phyloP scores from a whole-genome alignment of 202 grass and related monocot species.

The Tripidium arundinaceum region DNA sequence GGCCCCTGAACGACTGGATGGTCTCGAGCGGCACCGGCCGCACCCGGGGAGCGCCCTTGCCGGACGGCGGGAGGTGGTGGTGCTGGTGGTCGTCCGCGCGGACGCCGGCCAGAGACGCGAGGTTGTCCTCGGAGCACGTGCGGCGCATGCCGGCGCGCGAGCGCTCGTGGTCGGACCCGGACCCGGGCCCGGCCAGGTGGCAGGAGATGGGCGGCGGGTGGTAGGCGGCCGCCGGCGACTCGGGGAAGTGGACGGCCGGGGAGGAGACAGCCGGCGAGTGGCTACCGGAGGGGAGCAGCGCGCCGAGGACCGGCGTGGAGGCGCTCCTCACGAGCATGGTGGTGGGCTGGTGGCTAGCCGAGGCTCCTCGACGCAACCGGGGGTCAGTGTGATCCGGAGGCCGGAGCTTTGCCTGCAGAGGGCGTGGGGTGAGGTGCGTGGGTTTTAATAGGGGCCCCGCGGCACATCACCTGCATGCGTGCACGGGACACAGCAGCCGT shows the following conservation, averaged over 20 bases:
- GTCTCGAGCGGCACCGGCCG: constrained; percentile 36
- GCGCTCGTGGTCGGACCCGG: constrained; percentile 35
- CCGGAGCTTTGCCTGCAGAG: not conserved
- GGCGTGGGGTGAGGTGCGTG: not conserved
- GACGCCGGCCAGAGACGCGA: constrained; percentile 20
- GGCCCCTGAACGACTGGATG: constrained; percentile 50
- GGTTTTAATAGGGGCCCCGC: not conserved
- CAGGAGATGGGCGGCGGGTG: constrained; percentile 45
- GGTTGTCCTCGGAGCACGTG: constrained; percentile 63
- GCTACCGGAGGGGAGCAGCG: constrained; percentile 41
- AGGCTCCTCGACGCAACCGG: not conserved
- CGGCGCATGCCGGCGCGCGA: constrained; percentile 38
- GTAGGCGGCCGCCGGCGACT: constrained; percentile 30
- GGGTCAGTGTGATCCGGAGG: not conserved
- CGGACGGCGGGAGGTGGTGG: constrained; percentile 14
- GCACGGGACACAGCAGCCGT: not conserved
- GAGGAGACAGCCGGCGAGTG: constrained; percentile 40
- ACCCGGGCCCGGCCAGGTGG: constrained; percentile 26
- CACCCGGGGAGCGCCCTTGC: constrained; percentile 19
- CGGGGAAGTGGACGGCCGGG: constrained; percentile 43
- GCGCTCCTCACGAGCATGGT: constrained; percentile 66
- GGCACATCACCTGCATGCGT: not conserved
- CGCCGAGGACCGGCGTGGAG: constrained; percentile 68
- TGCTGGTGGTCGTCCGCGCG: not conserved
- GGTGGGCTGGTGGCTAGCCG: too few species aligned